phyloP scores from a whole-genome alignment of 2,329 filamentous ascomycete genomes.

The Pseudogymnoascus sp. region DNA sequence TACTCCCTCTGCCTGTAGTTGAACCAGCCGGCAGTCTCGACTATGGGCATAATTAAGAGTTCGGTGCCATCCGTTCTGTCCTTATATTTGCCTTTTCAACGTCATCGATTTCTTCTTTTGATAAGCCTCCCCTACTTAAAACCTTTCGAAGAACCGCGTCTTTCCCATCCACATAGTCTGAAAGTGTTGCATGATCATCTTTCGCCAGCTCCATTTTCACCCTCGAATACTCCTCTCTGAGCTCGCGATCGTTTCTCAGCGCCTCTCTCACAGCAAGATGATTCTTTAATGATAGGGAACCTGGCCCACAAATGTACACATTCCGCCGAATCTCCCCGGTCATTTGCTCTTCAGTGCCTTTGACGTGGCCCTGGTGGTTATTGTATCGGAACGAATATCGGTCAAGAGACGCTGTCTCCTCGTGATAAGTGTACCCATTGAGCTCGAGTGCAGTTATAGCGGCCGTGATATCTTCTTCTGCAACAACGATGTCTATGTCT shows the following conservation, averaged over 20 bases:
- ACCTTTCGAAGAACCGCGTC: conserved; percentile 20
- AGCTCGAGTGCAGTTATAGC: conserved; percentile 28
- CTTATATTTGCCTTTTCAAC: conserved; percentile 14
- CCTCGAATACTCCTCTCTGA: conserved; percentile 26
- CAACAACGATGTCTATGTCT: conserved; percentile 44
- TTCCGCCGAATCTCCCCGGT: conserved; percentile 25
- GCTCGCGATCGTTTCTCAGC: conserved; percentile 24
- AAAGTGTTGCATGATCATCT: conserved; percentile 11
- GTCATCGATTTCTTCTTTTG: conserved; percentile 17
- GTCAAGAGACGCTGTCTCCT: conserved; percentile 31
- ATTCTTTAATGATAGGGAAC: conserved; percentile 29
- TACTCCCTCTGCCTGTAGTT: neutral
- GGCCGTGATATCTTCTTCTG: conserved; percentile 21
- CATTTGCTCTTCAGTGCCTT: neutral
- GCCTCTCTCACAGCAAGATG: conserved; percentile 33
- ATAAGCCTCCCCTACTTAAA: conserved; percentile 18
- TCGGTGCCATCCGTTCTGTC: neutral
- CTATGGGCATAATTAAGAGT: neutral
- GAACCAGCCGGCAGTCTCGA: neutral
- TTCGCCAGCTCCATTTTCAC: conserved; percentile 18
- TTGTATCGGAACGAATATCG: conserved; percentile 31
- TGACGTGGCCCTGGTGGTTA: neutral
- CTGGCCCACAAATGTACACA: conserved; percentile 32
- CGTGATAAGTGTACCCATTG: conserved; percentile 30
- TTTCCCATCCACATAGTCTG: conserved; percentile 18